Evolutionary conservation across 768 basidiomycete species (phyloP), one percentile per base, ranked within the genome.

Genomic region (Russula sp.): DNA sequence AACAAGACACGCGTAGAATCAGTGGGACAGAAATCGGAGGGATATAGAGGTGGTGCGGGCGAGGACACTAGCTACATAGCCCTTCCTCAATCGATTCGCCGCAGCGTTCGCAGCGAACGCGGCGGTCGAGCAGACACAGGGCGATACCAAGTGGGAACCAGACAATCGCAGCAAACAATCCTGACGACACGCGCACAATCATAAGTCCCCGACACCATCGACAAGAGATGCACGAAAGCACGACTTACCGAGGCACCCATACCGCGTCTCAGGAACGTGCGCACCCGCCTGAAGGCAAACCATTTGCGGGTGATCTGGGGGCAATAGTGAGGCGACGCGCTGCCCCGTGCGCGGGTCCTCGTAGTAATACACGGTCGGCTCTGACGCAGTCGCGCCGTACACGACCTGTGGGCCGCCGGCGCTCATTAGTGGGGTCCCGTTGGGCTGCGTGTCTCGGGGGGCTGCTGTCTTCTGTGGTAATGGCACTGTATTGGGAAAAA

Each of bases 131-230:
- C 9, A 93, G 73, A 69, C 91, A 94, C 6, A 88, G 75, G 2
- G 84, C 89, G 44, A 94, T 79, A 5, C 91, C 91, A 0, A 92
- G 73, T 4, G 91, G 91, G 76, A 94, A 94, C 91, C 89, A 93
- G 63, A 93, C 76, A 31, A 94, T 75, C 4, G 91, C 91, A 8
- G 88, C 88, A n/a, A 94, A 74, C 37, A 93, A 73, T 59, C 91
- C 90, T 91, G 64, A 39, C 8, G 22, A 44, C 39, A 55, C 44
- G 54, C 57, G 22, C 18, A 1, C 16, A 51, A 3, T 32, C 27
- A 27, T 64, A 5, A 37, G 44, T 35, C 45, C 34, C 34, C n/a
- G 6, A 34, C 44, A 31, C 60, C 44, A 11, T 53, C 1, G 27
- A 22, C n/a, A 16, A 22, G 6, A 16, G 20, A 13, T 4, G n/a